A percentile compares a stretch with the other conserved stretches of the same genome.
These are phyloP conservation scores for Omphalotus guepiniiformis DNA, from an alignment of 768 basidiomycete species.

Conservation along the genomic window DNA sequence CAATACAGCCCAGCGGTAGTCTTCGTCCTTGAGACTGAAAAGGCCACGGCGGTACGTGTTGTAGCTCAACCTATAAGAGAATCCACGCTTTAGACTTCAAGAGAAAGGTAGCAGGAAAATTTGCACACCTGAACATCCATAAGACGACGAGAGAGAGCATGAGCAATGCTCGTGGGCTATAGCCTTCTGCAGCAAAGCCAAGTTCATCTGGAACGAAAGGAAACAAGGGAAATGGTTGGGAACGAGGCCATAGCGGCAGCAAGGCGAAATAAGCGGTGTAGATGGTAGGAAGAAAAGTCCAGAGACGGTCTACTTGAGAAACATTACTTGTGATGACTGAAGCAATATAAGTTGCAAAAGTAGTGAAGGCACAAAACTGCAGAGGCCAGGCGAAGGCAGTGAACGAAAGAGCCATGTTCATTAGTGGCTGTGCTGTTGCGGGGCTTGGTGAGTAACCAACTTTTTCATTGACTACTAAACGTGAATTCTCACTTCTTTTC, in stretches of 20 bases:
- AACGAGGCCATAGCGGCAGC: constrained; percentile 53
- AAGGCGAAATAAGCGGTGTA: constrained; percentile 84
- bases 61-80: constrained; percentile 54
- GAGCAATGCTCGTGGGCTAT: constrained; percentile 67
- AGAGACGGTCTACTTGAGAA: constrained; percentile 83
- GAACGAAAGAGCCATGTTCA: constrained; percentile 22
- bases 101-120: constrained; percentile 12
- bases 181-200: constrained; percentile 37
- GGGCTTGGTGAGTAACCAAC: no score
- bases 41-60: constrained; percentile 85
- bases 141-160: constrained; percentile 68
- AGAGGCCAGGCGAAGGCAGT: constrained; percentile 56
- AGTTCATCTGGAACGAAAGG: constrained; percentile 56
- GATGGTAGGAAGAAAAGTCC: constrained; percentile 76
- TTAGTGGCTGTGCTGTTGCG: no score
- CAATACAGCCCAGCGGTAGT: constrained; percentile 87
- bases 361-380: constrained; percentile 51
- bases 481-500: no score
- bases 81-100: constrained; percentile 17
- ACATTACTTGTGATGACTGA: constrained; percentile 74
- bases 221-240: constrained; percentile 35
- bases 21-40: constrained; percentile 73
- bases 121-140: constrained; percentile 54
- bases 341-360: constrained; percentile 46
- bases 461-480: no score